These are phyloP conservation scores for Clitopilus passeckerianus DNA, from an alignment of 768 basidiomycete species.

Conservation along the genomic window DNA sequence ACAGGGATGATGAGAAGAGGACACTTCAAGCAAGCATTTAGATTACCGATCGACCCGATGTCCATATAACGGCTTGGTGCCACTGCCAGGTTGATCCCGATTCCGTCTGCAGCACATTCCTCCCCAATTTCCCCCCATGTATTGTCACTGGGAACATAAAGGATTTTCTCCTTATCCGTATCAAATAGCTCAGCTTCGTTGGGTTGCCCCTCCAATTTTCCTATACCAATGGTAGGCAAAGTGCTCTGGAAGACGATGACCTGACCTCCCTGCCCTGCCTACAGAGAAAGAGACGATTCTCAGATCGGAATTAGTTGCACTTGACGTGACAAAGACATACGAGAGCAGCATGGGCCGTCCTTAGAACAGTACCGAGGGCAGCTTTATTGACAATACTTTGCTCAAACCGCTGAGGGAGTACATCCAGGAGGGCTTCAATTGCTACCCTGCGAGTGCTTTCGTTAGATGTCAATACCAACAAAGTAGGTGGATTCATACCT, in stretches of 20 bases:
- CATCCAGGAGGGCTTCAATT: constrained; percentile 62
- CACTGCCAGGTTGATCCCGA: constrained; percentile 88
- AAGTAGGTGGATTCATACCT: constrained; percentile 35
- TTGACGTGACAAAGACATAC: constrained; percentile 32
- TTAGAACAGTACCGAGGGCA: constrained; percentile 75
- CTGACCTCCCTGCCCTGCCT: constrained; percentile 75
- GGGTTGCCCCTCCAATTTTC: constrained; percentile 52
- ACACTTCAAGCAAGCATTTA: background rate
- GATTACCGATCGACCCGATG: constrained; percentile 76
- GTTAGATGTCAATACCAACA: background rate
- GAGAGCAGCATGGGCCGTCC: constrained; percentile 66
- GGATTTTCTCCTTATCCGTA: constrained; percentile 77
- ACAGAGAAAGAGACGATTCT: background rate
- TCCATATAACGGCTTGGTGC: constrained; percentile 79
- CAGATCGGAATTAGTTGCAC: background rate
- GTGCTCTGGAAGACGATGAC: constrained; percentile 66
- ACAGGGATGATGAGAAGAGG: background rate
- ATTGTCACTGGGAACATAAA: constrained; percentile 77
- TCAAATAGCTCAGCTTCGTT: constrained; percentile 69
- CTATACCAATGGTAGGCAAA: constrained; percentile 67
- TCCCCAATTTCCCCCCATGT: constrained; percentile 83
- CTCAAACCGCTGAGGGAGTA: constrained; percentile 59
- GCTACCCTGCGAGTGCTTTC: constrained; percentile 35
- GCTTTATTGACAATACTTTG: constrained; percentile 44
- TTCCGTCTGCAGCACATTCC: constrained; percentile 83